Evolutionary conservation across 1,284 basidiomycete species (phyloP), one percentile per base, ranked within the genome.

Genomic region (Cutaneotrichosporon mucoides): DNA sequence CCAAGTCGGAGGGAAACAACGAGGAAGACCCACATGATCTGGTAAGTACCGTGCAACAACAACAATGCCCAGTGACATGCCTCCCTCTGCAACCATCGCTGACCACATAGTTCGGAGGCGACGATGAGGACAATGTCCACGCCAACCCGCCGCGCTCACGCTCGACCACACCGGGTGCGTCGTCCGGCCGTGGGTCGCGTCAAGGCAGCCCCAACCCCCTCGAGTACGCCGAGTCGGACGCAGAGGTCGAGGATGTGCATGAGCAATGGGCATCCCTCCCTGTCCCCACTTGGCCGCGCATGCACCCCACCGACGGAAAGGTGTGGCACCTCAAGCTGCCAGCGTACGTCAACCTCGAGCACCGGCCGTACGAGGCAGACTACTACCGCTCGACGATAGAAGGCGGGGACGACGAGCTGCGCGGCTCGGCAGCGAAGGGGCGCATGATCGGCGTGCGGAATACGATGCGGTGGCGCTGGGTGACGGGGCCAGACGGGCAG

Each of bases 381-480:
- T 59, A 68, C 16, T 79, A 76, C 61, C 64, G 71, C n/a, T 69
- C 66, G 38, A 59, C 60, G 10, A 53, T 69, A 47, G 69, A 72
- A 11, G 65, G 66, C 36, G 64, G 64, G 8, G 67, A 69, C 53
- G 67, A 65, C 4, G 50, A 55, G 24, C 56, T 61, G 48, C 59
- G 67, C 16, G 64, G 66, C 4, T 45, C 66, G 6, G 64, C 60
- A 10, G 76, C 76, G 7, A 70, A 75, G 61, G 65, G 65, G 38
- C 67, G 66, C 60, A 78, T 79, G 74, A 71, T 78, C 35, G 68
- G 69, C 1, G 73, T 79, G 35, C 66, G 68, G 54, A 79, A 77
- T 59, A 76, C 77, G 11, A 69, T 78, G 5, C 61, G 77, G 36
- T 79, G 77, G 77, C 72, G 67, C 57, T 79, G 77, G 77, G 60